Base-by-base conservation (phyloP, 2,329 filamentous ascomycete species). In the Colletotrichum tamarilloi region DNA sequence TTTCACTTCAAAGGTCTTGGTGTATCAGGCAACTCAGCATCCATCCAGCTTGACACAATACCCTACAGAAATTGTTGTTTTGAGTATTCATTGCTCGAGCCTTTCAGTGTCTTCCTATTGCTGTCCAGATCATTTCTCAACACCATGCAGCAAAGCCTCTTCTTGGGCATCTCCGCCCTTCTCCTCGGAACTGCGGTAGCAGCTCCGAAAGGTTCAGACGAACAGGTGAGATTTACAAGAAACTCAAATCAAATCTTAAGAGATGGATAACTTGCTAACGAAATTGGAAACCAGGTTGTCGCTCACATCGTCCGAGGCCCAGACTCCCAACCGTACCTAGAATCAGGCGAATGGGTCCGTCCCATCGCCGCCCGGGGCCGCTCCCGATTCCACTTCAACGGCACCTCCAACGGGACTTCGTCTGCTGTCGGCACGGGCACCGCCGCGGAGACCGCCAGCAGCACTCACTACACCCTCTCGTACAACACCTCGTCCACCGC, bases 351-450 rank as follows among this genome's bases (percentile, higher is more conserved):
- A 24, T 46, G 35, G 57, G 9, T 46, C 46, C n/a, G 32, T 56
- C 32, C 62, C 9, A 30, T 57, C 11, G 19, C 59, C 60, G 62
- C 32, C 38, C 68, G 52, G 57, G 28, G 57, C 57, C 49, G 62
- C 9, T 6, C 58, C 26, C 19, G 16, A 38, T 6, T 32, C 42
- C 57, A 67, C 68, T 42, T 30, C 35, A 75, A 75, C 60, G 64
- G 60, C 57, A 75, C 73, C 30, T 22, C 38, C 28, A 73, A 75
- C 49, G 9, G 63, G 35, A 75, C 68, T n/a, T 42, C 62, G 26
- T 26, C 68, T 8, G 62, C 68, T 2, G 62, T 52, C 52, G 52
- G 52, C 30, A 38, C 49, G 24, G 58, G 53, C 26, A 60, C 57
- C 19, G 35, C n/a, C n/a, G 60, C 38, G 16, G 28, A 24, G 12